Evolutionary conservation across 352 stramenopile species (phyloP).

Genomic region (Globisporangium emineosum): DNA sequence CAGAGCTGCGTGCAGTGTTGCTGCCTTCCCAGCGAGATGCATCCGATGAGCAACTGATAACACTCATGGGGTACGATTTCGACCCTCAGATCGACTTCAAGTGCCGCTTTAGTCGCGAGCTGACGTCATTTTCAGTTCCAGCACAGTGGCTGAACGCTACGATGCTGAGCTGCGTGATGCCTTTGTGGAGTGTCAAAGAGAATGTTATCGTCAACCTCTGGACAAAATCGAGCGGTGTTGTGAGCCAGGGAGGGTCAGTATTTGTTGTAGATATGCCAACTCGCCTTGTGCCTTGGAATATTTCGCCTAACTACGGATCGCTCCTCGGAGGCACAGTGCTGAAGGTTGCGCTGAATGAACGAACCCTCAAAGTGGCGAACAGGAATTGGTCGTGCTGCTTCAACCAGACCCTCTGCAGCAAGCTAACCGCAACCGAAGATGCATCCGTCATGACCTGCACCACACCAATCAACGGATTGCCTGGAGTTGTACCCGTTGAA

Average conservation of each 20-base stretch:
- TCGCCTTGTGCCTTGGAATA: conserved; percentile 18
- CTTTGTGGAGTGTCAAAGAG: conserved; percentile 18
- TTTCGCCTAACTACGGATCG: conserved; percentile 24
- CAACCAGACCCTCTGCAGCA: conserved; percentile 21
- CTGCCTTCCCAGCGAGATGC: background rate
- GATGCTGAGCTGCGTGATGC: conserved; percentile 27
- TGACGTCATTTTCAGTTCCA: conserved; percentile 19
- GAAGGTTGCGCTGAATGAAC: background rate
- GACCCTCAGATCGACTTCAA: conserved; percentile 22
- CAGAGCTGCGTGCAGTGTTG: conserved; percentile 23
- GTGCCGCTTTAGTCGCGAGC: conserved; percentile 36
- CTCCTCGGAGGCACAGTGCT: conserved; percentile 14
- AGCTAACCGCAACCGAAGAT: conserved; percentile 7
- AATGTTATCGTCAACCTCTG: conserved; percentile 28
- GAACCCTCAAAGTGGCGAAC: background rate
- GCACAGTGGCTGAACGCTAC: conserved; percentile 37
- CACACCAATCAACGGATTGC: conserved; percentile 15
- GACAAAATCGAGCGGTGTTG: conserved; percentile 18
- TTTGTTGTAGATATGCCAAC: conserved; percentile 8
- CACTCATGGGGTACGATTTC: conserved; percentile 42
- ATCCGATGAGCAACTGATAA: conserved; percentile 10
- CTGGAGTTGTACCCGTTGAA: conserved; percentile 23
- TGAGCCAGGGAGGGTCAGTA: conserved; percentile 4
- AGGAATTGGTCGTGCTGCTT: conserved; percentile 40
- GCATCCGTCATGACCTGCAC: conserved; percentile 12